Evolutionary conservation across 805 yeast species (phyloP), one percentile per base, ranked within the genome.

Genomic region (Wickerhamiella parazyma): DNA sequence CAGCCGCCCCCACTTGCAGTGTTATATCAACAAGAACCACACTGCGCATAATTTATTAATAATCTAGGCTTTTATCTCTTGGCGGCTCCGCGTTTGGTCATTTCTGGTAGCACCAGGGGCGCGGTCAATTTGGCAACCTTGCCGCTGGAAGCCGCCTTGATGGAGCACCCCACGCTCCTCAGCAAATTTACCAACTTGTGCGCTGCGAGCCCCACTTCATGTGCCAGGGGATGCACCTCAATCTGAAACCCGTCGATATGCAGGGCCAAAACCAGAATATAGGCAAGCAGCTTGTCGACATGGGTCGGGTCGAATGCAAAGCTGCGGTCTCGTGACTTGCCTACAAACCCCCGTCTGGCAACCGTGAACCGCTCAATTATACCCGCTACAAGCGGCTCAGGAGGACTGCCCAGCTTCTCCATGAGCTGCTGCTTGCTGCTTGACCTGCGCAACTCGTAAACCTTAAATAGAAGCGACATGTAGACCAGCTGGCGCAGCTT

Each of bases 81-180:
- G 56, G 31, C 31, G 10, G 34, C 35, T 3, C 35, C 41, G 8
- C 82, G 70, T 66, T 78, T 76, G 9, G 78, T 72, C 71, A 82
- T 70, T 53, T 81, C 89, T 6, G 98, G 98, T 41, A 84, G 67
- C 58, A 76, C 78, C 65, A 91, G 81, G 33, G 98, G 98, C 25
- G 86, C 94, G 59, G 73, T 78, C 61, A 91, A 71, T 14, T 74
- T 63, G 2, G 96, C 97, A 51, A 89, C 68, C 62, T 85, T 84
- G 63, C 80, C 79, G 31, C 17, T 18, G 37, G 10, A 6, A 4
- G 19, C 25, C 42, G 75, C 70, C 62, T 81, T 83, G 41, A 84
- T 74, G 18, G 63, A 60, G 53, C 95, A 89, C 48, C 98, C 98
- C 48, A 89, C 63, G 11, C 86, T 80, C 59, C 76, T 78, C 62